Base-by-base conservation (phyloP, 192 early-diverging fungal genomes). In the Coemansia sp. region DNA sequence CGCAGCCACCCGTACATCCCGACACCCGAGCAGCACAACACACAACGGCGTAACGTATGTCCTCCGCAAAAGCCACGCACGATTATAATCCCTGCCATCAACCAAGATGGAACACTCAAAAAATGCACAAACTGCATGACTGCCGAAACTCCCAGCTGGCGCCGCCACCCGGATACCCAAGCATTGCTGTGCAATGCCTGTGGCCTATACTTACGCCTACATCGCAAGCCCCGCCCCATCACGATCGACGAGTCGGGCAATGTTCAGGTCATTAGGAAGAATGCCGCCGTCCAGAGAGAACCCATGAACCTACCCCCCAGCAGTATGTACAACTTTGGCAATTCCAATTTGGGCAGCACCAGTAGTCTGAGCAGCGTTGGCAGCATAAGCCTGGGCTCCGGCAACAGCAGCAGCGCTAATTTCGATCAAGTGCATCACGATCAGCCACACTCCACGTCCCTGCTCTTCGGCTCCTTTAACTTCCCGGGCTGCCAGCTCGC, bases 181-280 rank as follows among this genome's bases (percentile, higher is more conserved):
- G 84, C 89, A 65, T 82, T 82, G 48, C 63, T 91, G 31, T 91
- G 90, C 73, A 91, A 91, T 68, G 88, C 90, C 9, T 91, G 90
- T 68, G 82, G 82, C 10, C 65, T 84, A 25, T 84, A 80, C 46
- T 58, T 82, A 29, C 51, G 80, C 8, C 51, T 82, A 17, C 80
- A 82, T 38, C 67, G 72, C 25, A 76, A 69, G 69, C 31, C 74
- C 2, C 70, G 80, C 7, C 80, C 80, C 0, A 74, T 82, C 8
- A 73, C 80, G 2, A 19, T 74, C 2, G 72, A 77, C 17, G 80
- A 82, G 4, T 45, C 75, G 4, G 80, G 80, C 3, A 60, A 74
- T 8, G 50, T 82, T 10, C 80, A 82, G 65, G 80, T 82, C 15
- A 73, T 82, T 31, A 60, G 80, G 34, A 82, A 82, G 42, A 82